Evolutionary conservation across 345 rosid species (phyloP).

Genomic region (Lepidium sativum): DNA sequence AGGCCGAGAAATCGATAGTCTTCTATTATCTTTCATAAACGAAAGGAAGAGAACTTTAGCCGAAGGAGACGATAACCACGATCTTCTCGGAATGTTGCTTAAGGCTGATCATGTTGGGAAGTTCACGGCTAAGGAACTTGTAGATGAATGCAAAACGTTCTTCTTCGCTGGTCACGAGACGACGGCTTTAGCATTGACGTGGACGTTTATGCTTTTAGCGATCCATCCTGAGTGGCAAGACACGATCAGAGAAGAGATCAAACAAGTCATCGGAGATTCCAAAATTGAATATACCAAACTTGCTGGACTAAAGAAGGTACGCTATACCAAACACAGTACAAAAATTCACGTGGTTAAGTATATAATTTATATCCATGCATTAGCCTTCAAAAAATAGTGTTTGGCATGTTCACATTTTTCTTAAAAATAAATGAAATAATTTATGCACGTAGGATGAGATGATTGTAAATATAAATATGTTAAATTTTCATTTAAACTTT

Average conservation of each 20-base stretch:
- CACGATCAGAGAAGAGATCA: constrained; percentile 67
- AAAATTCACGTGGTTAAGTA: constrained; percentile 18
- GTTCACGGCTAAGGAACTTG: constrained; percentile 49
- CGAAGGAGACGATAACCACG: constrained; percentile 15
- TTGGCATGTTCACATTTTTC: constrained; percentile 1
- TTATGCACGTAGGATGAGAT: neutral
- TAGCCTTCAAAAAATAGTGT: neutral
- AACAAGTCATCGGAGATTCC: constrained; percentile 49
- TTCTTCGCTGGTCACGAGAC: constrained; percentile 96
- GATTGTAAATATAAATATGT: no score
- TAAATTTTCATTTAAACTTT: neutral
- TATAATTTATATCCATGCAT: constrained; percentile 7
- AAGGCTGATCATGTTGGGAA: constrained; percentile 30
- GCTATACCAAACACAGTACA: constrained; percentile 16
- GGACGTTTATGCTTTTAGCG: constrained; percentile 85
- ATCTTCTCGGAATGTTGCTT: constrained; percentile 58
- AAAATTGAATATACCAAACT: constrained; percentile 51
- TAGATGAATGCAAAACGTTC: constrained; percentile 94
- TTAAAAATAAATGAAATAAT: neutral
- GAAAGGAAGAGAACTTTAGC: constrained; percentile 29
- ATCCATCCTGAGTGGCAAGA: constrained; percentile 74
- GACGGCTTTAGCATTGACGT: constrained; percentile 72
- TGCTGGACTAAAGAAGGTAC: constrained; percentile 85
- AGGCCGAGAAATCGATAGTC: constrained; percentile 64
- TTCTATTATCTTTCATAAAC: constrained; percentile 48